A percentile compares a stretch with the other conserved stretches of the same genome.
Evolutionary conservation across 164 flowering plant species (phyloP).

Genomic region (Sedum album): DNA sequence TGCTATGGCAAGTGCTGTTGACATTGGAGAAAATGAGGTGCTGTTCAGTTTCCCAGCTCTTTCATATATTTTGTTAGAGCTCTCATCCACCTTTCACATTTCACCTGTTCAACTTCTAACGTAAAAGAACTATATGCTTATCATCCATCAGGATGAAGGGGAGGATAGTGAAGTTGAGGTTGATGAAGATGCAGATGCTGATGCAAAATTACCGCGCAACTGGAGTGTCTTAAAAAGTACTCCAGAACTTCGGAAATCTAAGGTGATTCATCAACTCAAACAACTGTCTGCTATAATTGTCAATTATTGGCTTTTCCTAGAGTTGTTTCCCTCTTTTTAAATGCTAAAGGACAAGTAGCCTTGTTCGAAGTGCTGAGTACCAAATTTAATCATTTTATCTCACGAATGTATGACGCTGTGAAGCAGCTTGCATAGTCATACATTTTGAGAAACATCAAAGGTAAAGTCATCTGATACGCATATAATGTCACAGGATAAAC

Average conservation of each 20-base stretch:
- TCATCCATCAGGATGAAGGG: conserved; percentile 35
- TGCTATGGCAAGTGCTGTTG: conserved; percentile 94
- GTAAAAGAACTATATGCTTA: not conserved
- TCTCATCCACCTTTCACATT: not conserved
- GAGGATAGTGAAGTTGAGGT: conserved; percentile 54
- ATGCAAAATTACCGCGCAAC: conserved; percentile 68
- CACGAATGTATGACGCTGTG: not conserved
- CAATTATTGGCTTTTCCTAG: not conserved
- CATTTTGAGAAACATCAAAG: not conserved
- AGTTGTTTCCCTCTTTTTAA: not conserved
- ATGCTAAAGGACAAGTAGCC: not conserved
- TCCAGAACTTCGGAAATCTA: conserved; percentile 58
- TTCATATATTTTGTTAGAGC: not conserved
- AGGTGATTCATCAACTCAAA: conserved; percentile 34
- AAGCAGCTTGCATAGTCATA: too few relatives aligned
- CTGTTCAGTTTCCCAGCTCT: conserved; percentile 16
- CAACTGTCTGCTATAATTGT: not conserved
- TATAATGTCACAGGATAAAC: conserved; percentile 42
- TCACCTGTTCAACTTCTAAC: not conserved
- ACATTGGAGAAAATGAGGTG: conserved; percentile 93
- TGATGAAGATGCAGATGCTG: conserved; percentile 35
- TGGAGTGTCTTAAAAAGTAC: conserved; percentile 85
- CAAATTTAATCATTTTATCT: not conserved
- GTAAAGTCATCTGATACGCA: not conserved
- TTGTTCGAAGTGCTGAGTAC: not conserved